Base-by-base conservation (phyloP, 2,329 filamentous ascomycete species). In the Calonectria pseudoturangicola region DNA sequence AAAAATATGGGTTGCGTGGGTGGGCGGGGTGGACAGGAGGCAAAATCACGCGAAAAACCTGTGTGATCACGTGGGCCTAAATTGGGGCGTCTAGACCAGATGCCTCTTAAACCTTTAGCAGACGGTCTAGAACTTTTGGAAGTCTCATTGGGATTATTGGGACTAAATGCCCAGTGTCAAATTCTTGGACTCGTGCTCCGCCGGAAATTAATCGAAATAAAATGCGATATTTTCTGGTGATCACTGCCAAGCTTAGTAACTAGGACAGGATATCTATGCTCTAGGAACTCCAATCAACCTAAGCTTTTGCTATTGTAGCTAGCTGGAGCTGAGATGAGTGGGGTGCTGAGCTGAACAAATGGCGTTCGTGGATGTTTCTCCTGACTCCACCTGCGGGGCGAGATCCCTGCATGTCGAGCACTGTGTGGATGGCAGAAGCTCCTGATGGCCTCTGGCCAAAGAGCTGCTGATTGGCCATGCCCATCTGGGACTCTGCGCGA, bases 1-100 rank as follows among this genome's bases (percentile, higher is more conserved):
- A 60, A 60, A 60, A 60, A 41, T 60, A 60, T 60, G 54, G 54
- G 54, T 60, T 60, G 54, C 54, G 54, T 25, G 27, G 39, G 36
- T 39, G 54, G 41, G 54, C 54, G 54, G 33, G 54, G 54, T 41
- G 54, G 28, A n/a, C 50, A 60, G 21, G 33, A 56, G 51, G 51
- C 51, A 60, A 60, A 60, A 60, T 60, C 33, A 25, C 54, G 33
- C 54, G 54, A 60, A 39, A 60, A 41, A 41, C 54, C 21, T 27
- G n/a, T 21, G 15, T 60, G 6, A 10, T 60, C 54, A 60, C 54
- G 54, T 60, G 54, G 39, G 21, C 21, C 13, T 27, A 12, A 41
- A 27, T 60, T 60, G 36, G 54, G 54, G 54, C 54, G 54, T 60
- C 54, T 41, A 60, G 54, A 16, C 39, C 39, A 60, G 27, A 60